Conservation (phyloP, 495 filamentous ascomycete species). For the Neurospora tetraspora region DNA sequence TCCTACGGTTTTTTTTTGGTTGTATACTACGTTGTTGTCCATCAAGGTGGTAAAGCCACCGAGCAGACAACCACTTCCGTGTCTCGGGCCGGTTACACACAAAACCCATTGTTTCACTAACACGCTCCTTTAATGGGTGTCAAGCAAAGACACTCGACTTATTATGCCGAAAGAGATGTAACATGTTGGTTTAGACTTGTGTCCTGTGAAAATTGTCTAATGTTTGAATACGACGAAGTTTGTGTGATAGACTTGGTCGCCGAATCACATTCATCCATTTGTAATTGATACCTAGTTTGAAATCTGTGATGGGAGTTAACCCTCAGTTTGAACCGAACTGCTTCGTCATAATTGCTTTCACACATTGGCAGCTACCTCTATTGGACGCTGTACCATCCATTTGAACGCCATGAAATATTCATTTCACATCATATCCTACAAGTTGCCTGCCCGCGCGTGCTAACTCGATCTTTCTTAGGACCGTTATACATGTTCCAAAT, state of each 20-base stretch:
- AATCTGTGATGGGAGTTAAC: neutral
- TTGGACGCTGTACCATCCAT: neutral
- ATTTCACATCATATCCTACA: neutral
- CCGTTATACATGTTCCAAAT: neutral
- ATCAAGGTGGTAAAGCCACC: neutral
- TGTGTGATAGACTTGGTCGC: neutral
- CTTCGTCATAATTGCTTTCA: neutral
- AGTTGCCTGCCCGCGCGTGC: neutral
- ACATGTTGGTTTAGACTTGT: neutral
- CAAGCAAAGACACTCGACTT: neutral
- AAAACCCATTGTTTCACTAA: neutral
- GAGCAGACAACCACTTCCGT: neutral
- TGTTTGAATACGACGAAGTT: neutral
- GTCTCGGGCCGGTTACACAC: neutral
- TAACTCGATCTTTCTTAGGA: neutral
- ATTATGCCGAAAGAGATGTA: neutral
- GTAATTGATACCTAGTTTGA: neutral
- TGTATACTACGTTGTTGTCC: neutral
- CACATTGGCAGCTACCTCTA: neutral
- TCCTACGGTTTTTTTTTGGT: neutral
- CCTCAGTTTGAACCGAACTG: neutral
- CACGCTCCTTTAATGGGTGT: neutral
- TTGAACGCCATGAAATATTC: neutral
- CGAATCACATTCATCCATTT: neutral
- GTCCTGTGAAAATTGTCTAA: neutral